These are phyloP conservation scores for Mycena haematopus DNA, from an alignment of 768 basidiomycete genomes.

Conservation along the genomic window DNA sequence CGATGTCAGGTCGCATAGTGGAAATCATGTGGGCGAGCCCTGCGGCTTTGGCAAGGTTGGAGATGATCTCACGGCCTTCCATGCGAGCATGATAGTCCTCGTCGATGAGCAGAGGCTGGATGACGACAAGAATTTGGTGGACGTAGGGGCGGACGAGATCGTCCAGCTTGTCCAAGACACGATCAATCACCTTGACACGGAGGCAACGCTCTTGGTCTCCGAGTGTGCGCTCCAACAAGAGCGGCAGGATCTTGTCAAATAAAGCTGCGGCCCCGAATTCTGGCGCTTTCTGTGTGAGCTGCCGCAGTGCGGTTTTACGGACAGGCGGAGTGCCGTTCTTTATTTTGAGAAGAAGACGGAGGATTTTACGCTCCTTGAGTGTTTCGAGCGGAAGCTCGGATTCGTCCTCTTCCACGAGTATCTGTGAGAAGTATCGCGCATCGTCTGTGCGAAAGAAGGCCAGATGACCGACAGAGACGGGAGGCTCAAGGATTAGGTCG, in stretches of 20 bases:
- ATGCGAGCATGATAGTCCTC: conserved; percentile 96
- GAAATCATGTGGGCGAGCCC: conserved; percentile 99
- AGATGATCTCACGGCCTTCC: conserved; percentile 98
- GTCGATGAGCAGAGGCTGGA: conserved; percentile 97
- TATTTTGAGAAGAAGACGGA: conserved; percentile 96
- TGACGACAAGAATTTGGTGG: conserved; percentile 99
- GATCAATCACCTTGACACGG: conserved; percentile 98
- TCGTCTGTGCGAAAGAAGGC: conserved; percentile 99
- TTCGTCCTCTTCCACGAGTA: conserved; percentile 93
- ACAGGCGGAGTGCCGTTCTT: conserved; percentile 99
- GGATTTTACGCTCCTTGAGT: conserved; percentile 99
- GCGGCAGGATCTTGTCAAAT: conserved; percentile 96
- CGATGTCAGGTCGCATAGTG: conserved; percentile 99
- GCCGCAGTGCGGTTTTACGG: conserved; percentile 93
- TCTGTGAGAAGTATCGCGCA: conserved; percentile 95
- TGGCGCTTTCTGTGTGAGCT: conserved; percentile 98
- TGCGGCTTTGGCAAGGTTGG: conserved; percentile 96
- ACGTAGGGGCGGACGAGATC: conserved; percentile 98
- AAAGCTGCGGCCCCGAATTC: conserved; percentile 97
- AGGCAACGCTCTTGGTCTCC: conserved; percentile 99
- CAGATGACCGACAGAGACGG: conserved; percentile 93
- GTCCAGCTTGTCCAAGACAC: conserved; percentile 97
- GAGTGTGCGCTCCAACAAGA: conserved; percentile 96
- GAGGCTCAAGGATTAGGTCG: conserved; percentile 89
- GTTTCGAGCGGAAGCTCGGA: conserved; percentile 90